A percentile compares a stretch with the other conserved stretches of the same genome.
These are phyloP conservation scores for Schizochytrium sp. DNA, from an alignment of 108 stramenopile genomes.

Conservation along the genomic window DNA sequence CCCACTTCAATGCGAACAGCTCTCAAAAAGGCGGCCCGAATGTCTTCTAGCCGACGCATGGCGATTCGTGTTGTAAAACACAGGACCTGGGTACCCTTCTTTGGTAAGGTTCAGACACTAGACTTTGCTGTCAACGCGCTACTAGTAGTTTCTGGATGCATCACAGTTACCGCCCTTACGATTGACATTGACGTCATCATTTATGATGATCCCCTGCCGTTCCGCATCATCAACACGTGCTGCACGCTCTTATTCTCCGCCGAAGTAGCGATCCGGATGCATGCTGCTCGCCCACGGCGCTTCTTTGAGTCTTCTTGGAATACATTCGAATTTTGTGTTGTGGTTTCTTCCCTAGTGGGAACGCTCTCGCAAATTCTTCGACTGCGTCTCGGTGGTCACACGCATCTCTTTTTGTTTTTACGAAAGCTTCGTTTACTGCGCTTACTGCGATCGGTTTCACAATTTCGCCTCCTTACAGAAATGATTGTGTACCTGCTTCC, in stretches of 20 bases:
- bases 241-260: slow-evolving; percentile 39
- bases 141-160: slow-evolving; percentile 29
- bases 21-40: not conserved
- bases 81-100: slow-evolving; percentile 7
- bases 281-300: not conserved
- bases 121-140: slow-evolving; percentile 30
- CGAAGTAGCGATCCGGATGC: slow-evolving; percentile 25
- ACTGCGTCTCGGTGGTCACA: not conserved
- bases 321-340: slow-evolving; percentile 18
- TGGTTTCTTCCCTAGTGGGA: not conserved
- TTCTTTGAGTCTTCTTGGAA: slow-evolving; percentile 56
- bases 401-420: slow-evolving; percentile 26
- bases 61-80: slow-evolving; percentile 42
- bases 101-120: not conserved
- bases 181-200: slow-evolving; percentile 19
- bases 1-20: too few relatives aligned
- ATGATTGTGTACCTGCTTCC: not conserved
- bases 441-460: not conserved
- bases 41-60: not conserved
- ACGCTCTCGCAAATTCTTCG: not conserved
- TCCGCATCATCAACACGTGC: slow-evolving; percentile 14
- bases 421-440: slow-evolving; percentile 56
- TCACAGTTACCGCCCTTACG: slow-evolving; percentile 24
- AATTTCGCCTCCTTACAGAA: slow-evolving; percentile 27
- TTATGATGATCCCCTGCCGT: slow-evolving; percentile 29